Evolutionary conservation across 2,329 filamentous ascomycete genomes (phyloP), one percentile per base, ranked within the genome.

Genomic region (Talaromyces sp.): DNA sequence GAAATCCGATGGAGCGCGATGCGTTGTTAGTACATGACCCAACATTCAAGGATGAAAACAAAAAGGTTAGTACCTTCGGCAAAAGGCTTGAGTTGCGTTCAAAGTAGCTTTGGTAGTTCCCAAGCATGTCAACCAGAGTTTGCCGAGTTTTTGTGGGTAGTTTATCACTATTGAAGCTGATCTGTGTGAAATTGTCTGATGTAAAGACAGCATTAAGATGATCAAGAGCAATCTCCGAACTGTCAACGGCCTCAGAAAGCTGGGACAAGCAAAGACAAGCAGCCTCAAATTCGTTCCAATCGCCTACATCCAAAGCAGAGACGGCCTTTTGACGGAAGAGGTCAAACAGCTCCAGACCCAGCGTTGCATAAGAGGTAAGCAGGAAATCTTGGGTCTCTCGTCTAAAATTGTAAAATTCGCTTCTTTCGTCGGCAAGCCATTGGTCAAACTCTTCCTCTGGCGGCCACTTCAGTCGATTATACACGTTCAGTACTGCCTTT

Each of bases 331-430:
- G 71, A 55, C 78, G 75, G 54, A 80, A 76, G 4, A 78, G 73
- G 40, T 75, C 72, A 23, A 80, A 71, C 35, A 81, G 64, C 5
- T 75, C 75, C 25, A 77, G 71, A 0, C 79, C 79, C 11, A 81
- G 65, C 25, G 80, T 73, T 0, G 77, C 74, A 66, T 79, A 80
- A 1, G 75, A 73, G 6, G 77, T 75, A 14, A 79, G 71, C 11
- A 80, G 69, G 58, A 79, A 80, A 64, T 81, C 79, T 56, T 75
- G 75, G n/a, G 75, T 77, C 50, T 80, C 77, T 31, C 76, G 75
- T 18, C 79, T 77, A 62, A 80, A 80, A 18, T 73, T 70, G 54
- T 71, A 71, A 61, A 80, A 81, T 61, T 77, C 75, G 60, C 70
- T 72, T 33, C 76, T 69, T 31, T 81, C 78, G 57, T 80, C 78